phyloP scores from a whole-genome alignment of 202 grass and related monocot species.

The Eragrostis tef region DNA sequence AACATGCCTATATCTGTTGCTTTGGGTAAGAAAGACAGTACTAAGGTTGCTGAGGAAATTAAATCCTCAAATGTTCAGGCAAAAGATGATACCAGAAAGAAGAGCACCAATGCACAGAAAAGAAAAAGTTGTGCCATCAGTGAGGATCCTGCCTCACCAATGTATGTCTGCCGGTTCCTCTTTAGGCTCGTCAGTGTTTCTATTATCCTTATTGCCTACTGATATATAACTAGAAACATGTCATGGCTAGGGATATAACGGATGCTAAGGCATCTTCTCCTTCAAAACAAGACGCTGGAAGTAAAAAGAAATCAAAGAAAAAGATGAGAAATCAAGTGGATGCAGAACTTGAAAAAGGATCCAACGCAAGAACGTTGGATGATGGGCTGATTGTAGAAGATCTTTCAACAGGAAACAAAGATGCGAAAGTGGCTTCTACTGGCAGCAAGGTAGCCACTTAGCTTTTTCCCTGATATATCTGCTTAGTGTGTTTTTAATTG shows the following conservation, averaged over 20 bases:
- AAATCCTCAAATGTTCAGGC: constrained; percentile 12
- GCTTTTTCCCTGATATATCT: constrained; percentile 11
- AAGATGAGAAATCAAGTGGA: constrained; percentile 32
- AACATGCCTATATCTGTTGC: constrained; percentile 36
- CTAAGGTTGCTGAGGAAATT: constrained; percentile 34
- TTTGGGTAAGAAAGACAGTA: constrained; percentile 39
- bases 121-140: constrained; percentile 57
- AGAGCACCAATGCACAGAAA: constrained; percentile 30
- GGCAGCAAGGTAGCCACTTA: constrained; percentile 55
- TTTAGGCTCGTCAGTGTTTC: constrained; percentile 9
- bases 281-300: constrained; percentile 33
- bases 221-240: constrained; percentile 27
- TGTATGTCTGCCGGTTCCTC: constrained; percentile 50
- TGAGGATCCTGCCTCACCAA: constrained; percentile 44
- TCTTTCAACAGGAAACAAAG: constrained; percentile 53
- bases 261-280: constrained; percentile 30
- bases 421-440: constrained; percentile 64
- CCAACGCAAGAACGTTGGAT: constrained; percentile 55
- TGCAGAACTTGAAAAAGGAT: constrained; percentile 37
- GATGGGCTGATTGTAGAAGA: constrained; percentile 65
- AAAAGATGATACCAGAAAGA: constrained; percentile 42
- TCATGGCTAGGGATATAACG: constrained; percentile 48
- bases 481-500: constrained; percentile 17
- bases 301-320: constrained; percentile 56
- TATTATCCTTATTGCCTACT: constrained; percentile 6